These are phyloP conservation scores for Mycena crocata DNA, from an alignment of 768 basidiomycete species.

Conservation along the genomic window DNA sequence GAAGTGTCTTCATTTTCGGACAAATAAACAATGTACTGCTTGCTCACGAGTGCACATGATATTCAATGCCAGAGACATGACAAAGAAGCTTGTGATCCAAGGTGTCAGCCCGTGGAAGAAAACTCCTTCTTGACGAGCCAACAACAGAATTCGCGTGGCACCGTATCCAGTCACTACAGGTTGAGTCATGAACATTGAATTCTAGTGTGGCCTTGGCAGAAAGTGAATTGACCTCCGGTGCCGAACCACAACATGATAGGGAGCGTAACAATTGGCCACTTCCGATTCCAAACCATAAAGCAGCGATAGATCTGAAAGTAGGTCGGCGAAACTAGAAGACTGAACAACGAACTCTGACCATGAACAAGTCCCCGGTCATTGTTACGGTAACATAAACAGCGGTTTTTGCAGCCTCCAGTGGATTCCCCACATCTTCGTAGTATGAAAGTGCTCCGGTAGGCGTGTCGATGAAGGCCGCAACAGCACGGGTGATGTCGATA, in stretches of 20 bases:
- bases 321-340: not conserved
- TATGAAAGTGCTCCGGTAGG: conserved; percentile 7
- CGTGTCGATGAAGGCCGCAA: conserved; percentile 9
- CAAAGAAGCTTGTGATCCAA: conserved; percentile 7
- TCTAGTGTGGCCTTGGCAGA: not conserved
- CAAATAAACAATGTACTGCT: not conserved
- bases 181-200: not conserved
- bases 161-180: not conserved
- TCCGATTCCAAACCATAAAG: conserved; percentile 25
- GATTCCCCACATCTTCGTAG: not conserved
- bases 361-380: conserved; percentile 12
- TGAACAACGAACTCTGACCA: conserved; percentile 1
- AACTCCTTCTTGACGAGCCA: not conserved
- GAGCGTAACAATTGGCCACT: conserved; percentile 3
- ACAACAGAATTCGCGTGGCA: not conserved
- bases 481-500: conserved; percentile 17
- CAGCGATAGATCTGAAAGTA: conserved; percentile 19
- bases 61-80: conserved; percentile 6
- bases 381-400: not conserved
- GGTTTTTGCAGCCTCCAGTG: not conserved
- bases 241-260: conserved; percentile 15
- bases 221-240: not conserved
- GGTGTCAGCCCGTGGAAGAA: not conserved
- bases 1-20: not conserved
- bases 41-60: conserved; percentile 11